Conservation (phyloP, 2,329 filamentous ascomycete genomes). For the Fonsecaea multimorphosa region DNA sequence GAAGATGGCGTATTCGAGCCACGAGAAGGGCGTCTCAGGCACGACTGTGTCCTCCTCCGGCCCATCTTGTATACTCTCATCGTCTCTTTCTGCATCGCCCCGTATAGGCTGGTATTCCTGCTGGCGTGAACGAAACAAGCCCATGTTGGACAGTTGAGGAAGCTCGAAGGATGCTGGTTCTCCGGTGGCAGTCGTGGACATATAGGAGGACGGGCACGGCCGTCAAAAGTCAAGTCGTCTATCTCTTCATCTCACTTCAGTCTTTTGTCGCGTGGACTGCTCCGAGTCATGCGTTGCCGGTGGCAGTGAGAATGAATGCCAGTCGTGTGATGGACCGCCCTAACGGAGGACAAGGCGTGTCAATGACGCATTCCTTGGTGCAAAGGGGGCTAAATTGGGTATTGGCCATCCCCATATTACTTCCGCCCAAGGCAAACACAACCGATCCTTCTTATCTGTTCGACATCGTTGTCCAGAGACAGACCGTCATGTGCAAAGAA, state of each 20-base stretch:
- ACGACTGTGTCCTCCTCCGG: constrained; percentile 21
- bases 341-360: neutral
- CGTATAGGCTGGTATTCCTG: constrained; percentile 44
- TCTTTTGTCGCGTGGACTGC: neutral
- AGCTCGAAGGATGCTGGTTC: constrained; percentile 34
- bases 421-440: constrained; percentile 10
- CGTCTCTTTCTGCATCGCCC: constrained; percentile 31
- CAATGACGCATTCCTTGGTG: neutral
- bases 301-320: neutral
- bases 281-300: neutral
- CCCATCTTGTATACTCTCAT: constrained; percentile 23
- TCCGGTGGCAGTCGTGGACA: constrained; percentile 15
- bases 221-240: constrained; percentile 18
- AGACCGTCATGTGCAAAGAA: neutral
- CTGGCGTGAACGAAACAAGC: constrained; percentile 43
- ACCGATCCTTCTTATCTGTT: neutral
- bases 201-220: constrained; percentile 24
- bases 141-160: constrained; percentile 41
- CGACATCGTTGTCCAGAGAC: neutral
- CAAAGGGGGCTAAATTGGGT: constrained; percentile 1
- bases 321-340: constrained; percentile 13
- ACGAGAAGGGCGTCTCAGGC: constrained; percentile 67
- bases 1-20: constrained; percentile 86
- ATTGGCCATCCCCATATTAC: neutral
- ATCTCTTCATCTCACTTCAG: constrained; percentile 20